Percentiles rank a stretch among this genome's conserved stretches.
phyloP scores from a whole-genome alignment of 2,329 filamentous ascomycete genomes.

The Penicillium concentricum region DNA sequence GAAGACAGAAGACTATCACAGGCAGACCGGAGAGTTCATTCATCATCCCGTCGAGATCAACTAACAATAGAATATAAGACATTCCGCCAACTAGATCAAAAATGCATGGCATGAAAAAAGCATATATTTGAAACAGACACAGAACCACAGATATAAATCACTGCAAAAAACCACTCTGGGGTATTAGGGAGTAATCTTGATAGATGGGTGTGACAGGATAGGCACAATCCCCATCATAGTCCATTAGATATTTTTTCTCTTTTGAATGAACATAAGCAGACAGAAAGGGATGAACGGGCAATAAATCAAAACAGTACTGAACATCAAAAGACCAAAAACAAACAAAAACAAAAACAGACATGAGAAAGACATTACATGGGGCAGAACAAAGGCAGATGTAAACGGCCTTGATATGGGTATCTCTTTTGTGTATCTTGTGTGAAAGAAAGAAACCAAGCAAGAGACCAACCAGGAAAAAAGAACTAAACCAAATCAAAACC shows the following conservation, averaged over 20 bases:
- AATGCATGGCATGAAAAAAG: not conserved
- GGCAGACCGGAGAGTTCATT: not conserved
- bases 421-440: constrained; percentile 9
- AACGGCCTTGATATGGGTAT: constrained; percentile 8
- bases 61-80: not conserved
- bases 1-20: not conserved
- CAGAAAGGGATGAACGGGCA: not conserved
- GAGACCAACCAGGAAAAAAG: constrained; percentile 3
- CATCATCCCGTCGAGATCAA: too few species aligned
- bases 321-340: not conserved
- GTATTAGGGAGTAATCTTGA: not conserved
- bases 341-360: not conserved
- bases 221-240: not conserved
- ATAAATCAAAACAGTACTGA: not conserved
- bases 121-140: not conserved
- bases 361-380: not conserved
- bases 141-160: not conserved
- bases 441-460: constrained; percentile 4
- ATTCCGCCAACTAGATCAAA: not conserved
- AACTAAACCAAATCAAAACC: not conserved
- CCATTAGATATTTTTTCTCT: not conserved
- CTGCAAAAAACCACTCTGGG: not conserved
- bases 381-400: not conserved
- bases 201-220: not conserved
- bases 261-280: not conserved